phyloP scores from a whole-genome alignment of 352 stramenopile species.

The Paralagenidium karlingii region DNA sequence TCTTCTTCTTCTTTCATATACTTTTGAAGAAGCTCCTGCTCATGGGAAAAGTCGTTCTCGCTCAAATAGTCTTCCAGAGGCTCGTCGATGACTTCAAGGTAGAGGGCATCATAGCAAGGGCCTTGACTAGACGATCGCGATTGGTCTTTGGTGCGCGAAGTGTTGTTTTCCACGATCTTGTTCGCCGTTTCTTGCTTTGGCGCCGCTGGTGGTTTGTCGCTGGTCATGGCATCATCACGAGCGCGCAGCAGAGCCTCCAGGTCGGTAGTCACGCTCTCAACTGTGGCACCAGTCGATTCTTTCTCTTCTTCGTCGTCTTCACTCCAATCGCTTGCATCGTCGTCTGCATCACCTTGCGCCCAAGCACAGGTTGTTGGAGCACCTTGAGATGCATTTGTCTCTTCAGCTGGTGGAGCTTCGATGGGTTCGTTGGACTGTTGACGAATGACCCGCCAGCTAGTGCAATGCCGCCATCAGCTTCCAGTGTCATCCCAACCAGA shows the following conservation, averaged over 20 bases:
- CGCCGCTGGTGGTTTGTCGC: constrained; percentile 1
- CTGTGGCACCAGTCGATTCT: constrained; percentile 1
- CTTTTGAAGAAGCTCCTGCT: constrained; percentile 55
- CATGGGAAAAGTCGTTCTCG: constrained; percentile 55
- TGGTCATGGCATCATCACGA: constrained; percentile 46
- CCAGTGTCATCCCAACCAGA: neutral
- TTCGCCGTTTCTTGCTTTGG: neutral
- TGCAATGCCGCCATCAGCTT: neutral
- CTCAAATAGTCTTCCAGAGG: constrained; percentile 50
- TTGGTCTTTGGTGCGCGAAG: neutral
- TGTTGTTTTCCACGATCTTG: constrained; percentile 1
- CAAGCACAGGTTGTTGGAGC: constrained; percentile 4
- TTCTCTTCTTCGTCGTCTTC: constrained; percentile 30
- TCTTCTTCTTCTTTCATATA: constrained; percentile 77
- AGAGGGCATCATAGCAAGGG: constrained; percentile 39
- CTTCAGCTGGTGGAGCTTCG: neutral
- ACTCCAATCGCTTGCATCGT: constrained; percentile 47
- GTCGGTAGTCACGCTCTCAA: constrained; percentile 16
- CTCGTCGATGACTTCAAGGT: constrained; percentile 66
- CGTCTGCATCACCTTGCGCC: constrained; percentile 24
- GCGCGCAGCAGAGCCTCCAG: constrained; percentile 55
- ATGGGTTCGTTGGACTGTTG: constrained; percentile 20
- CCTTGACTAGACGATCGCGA: constrained; percentile 3
- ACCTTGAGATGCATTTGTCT: neutral
- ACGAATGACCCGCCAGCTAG: constrained; percentile 61